Base-by-base conservation (phyloP, 2,329 filamentous ascomycete genomes). In the Claviceps capensis region DNA sequence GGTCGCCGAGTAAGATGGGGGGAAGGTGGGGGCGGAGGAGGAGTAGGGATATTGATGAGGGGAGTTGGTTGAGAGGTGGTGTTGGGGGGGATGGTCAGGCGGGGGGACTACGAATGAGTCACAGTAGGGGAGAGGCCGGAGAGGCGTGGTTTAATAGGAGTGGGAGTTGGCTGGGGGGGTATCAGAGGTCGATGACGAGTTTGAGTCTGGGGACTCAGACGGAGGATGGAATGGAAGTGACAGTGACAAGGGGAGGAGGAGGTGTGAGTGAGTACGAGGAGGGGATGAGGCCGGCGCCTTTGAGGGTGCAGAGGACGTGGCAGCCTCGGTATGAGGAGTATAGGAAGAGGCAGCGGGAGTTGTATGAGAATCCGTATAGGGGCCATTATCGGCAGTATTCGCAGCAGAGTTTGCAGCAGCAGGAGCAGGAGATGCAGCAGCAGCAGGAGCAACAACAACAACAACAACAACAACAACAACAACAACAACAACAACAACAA, bases 21-120 rank as follows among this genome's bases (percentile, higher is more conserved):
- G 22, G 19, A 16, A 8, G 5, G 50, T 50, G 34, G 48, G 45
- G 45, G 41, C 16, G 17, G 26, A 45, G 7, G 30, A 41, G 26
- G 17, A 37, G 11, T 34, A 34, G 30, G 30, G 30, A 11, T 11
- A 34, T 34, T 5, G 50, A 50, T 6, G 17, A 48, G 19, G 38
- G 36, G 14, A 46, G 44, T 45, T 54, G 53, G 50, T 14, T 52
- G 30, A 73, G 76, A 52, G 75, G 59, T 40, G 67, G 62, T 34
- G 4, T 11, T 34, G 30, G 30, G 9, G 30, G 30, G 53, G 44
- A 52, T 17, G 43, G 19, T 1, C 47, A 40, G 14, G 47, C 30
- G 41, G 17, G 17, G 19, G 41, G 9, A 22, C 13, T 34, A 3
- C 30, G 30, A 34, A 34, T 34, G 30, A 34, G 30, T 34, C 30